Evolutionary conservation across 2,329 filamentous ascomycete genomes (phyloP), one percentile per base, ranked within the genome.

Genomic region (Penicillium sp.): DNA sequence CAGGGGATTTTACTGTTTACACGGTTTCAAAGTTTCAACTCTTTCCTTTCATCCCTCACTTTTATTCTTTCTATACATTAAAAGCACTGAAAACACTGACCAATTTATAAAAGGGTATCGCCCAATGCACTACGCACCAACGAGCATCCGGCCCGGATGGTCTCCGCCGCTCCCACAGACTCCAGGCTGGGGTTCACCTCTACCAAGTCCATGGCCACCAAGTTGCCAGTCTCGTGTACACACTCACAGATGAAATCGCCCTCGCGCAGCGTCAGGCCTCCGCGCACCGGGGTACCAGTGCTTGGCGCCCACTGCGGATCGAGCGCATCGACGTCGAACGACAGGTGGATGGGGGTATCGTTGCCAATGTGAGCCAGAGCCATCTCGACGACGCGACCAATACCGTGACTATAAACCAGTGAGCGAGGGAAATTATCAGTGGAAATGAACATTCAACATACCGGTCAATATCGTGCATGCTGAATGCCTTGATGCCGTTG

Each of bases 391-490:
- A 98, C 89, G 56, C 85, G 86, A 45, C 93, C 93, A 62, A 98
- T 98, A 38, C 93, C 93, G 65, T 97, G 79, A 44, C 88, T 89
- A 54, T 38, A n/a, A 11, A 22, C 23, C 28, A 36, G 16, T 11
- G 42, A 54, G 36, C 40, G 40, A n/a, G 34, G 26, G 46, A 36
- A 32, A 4, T 28, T 32, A 39, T 10, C 6, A 29, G 9, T n/a
- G 8, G 18, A 16, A 16, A 14, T 22, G 32, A 38, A 38, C 1
- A 11, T 20, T 18, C 24, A 7, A 65, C 78, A 61, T 74, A 89
- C 86, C 81, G 79, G 71, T 98, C 93, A 69, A 98, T 86, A 66
- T 98, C 93, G 67, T 95, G 93, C 93, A 98, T 98, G 73, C 86
- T 91, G 65, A 97, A 98, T 3, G 91, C 91, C 76, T 88, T 91